Evolutionary conservation across 805 yeast genomes (phyloP), one percentile per base, ranked within the genome.

Genomic region (Saccharomycopsis javanensis): DNA sequence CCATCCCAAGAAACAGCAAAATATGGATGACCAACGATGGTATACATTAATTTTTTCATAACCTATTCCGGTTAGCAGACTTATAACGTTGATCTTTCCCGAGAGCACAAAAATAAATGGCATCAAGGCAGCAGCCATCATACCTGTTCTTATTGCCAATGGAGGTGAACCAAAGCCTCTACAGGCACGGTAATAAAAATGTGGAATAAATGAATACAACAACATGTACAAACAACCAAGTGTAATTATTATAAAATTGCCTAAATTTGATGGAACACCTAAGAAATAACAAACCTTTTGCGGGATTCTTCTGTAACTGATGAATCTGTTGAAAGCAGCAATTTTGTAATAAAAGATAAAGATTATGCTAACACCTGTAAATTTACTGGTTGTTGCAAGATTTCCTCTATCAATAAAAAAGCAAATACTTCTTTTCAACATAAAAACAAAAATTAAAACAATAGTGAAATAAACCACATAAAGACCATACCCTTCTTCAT

Each of bases 131-230:
- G 73, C 68, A 0, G 79, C 74, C 75, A 76, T 74, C 30, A 78
- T 60, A 1, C 83, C 84, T 1, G 83, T 70, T 52, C 85, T 66
- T 1, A 78, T 75, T 0, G 81, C 81, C 35, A 81, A 59, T 8
- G 84, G 85, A n/a, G 84, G 81, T 2, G 81, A 71, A 1, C 85
- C 85, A 65, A 79, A 80, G 0, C 80, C 81, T 4, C 67, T 35
- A 64, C 85, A 81, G 0, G 68, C 79, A 57, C 83, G 67, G 60
- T 76, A 77, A 74, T 77, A 79, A 52, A 72, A 72, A 55, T 75
- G 79, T 5, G 84, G 83, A 65, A 72, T 63, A 34, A 73, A 72
- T 18, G 67, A 57, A 58, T 67, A 67, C 15, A 70, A 65, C 6
- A 71, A 48, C 5, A 67, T 51, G 60, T 75, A 76, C 42, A 75